Evolutionary conservation across 495 filamentous ascomycete species (phyloP), one percentile per base, ranked within the genome.

Genomic region (Choiromyces venosus): DNA sequence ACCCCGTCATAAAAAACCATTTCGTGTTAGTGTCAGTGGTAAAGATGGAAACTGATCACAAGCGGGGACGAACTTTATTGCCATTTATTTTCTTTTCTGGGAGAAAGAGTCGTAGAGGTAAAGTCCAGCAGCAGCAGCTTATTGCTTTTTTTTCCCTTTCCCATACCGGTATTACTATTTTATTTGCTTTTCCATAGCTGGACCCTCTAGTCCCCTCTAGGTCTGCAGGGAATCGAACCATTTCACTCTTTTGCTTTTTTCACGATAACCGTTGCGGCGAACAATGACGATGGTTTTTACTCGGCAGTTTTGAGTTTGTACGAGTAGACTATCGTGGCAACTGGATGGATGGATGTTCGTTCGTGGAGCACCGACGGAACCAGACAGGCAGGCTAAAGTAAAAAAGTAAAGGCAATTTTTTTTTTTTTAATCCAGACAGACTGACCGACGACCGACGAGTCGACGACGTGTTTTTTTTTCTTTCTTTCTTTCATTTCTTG

Each of bases 261-360:
- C 52, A 33, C 52, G 52, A 61, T 61, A 61, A 33, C 52, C 52
- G 52, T 61, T 61, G 52, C 52, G 52, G 52, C 25, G 52, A 61
- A 33, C 52, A 61, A 61, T 61, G 52, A 61, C 52, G 52, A 61
- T 61, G 52, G 52, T 33, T 61, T n/a, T 61, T 61, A 33, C 52
- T 61, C 52, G 52, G 52, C 25, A 61, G 52, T 61, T 61, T 29
- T 61, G 10, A 33, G 52, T 61, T 61, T 61, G 46, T 56, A 14
- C n/a, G 46, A 29, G 46, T 29, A n/a, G n/a, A n/a, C n/a, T n/a
- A 29, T 56, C 46, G 46, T 14, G 46, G 46, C 46, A 19, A 14
- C 5, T 52, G 19, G 21, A n/a, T n/a, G 44, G 7, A n/a, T 52
- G 16, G 40, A 42, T 42, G 39, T 5, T 40, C 19, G n/a, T 18